Base-by-base conservation (phyloP, 2,329 filamentous ascomycete species). In the Sclerotinia nivalis region DNA sequence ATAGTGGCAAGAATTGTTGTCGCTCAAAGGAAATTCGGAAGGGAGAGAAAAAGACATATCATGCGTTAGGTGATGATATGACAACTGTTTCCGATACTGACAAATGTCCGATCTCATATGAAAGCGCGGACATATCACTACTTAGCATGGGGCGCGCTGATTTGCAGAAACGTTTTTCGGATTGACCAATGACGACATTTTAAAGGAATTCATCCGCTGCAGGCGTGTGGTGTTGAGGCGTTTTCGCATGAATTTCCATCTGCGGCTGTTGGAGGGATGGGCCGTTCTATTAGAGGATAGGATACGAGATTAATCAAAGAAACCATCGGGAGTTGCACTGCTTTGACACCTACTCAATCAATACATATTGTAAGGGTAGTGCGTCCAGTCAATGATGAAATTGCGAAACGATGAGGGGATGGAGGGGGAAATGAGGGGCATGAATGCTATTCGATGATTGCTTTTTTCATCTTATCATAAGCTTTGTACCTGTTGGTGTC, bases 161-260 rank as follows among this genome's bases (percentile, higher is more conserved):
- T 73, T 71, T 73, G 70, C 66, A 69, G 52, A 72, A 72, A 62
- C 64, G 54, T 70, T 68, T 55, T 28, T 37, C 68, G 45, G 37
- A 68, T 62, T 64, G 61, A 60, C 72, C 74, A 74, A 74, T 75
- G 50, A 70, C 62, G 62, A n/a, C n/a, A 58, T 58, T 65, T 31
- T 25, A 25, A 31, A 47, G 25, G 64, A n/a, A 52, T 69, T 66
- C 31, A 67, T 47, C 43, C 59, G 59, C 65, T 68, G 73, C 70
- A 69, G 72, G 70, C 58, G 68, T 69, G 61, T 66, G 70, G 62
- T 67, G 43, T 52, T 55, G 66, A 67, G 43, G 55, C 55, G 40
- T 52, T 61, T 49, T 61, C 72, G 75, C 75, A 76, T 76, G 72
- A 75, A 75, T 75, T 67, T 74, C 70, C 61, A 69, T 60, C 52